Evolutionary conservation across 768 basidiomycete genomes (phyloP).

Genomic region (Mycena chlorophos): DNA sequence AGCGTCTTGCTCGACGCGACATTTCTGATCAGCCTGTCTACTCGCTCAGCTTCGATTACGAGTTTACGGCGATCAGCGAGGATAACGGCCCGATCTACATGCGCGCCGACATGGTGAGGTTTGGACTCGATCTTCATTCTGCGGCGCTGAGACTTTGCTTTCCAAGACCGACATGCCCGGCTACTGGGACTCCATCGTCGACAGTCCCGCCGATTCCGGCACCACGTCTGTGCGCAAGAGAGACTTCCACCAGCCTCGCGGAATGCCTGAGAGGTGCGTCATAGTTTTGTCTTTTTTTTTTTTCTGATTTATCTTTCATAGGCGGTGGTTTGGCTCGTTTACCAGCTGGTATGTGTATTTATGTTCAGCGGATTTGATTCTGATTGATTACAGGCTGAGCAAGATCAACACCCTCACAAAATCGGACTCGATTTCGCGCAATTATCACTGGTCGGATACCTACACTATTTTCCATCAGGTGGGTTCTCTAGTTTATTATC

Average conservation of each 20-base stretch:
- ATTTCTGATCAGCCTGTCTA: constrained; percentile 20
- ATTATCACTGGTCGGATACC: constrained; percentile 22
- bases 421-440: constrained; percentile 8
- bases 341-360: neutral
- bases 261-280: too few species aligned
- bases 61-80: constrained; percentile 19
- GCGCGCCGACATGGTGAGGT: constrained; percentile 13
- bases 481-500: too few species aligned
- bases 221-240: constrained; percentile 17
- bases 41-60: constrained; percentile 21
- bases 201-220: constrained; percentile 18
- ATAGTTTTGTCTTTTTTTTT: too few species aligned
- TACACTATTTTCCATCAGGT: too few species aligned
- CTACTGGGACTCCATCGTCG: constrained; percentile 19
- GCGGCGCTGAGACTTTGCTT: neutral
- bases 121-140: neutral
- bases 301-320: too few species aligned
- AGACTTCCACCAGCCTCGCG: constrained; percentile 26
- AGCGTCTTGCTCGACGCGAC: constrained; percentile 14
- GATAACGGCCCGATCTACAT: constrained; percentile 14
- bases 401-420: constrained; percentile 22
- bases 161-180: constrained; percentile 16
- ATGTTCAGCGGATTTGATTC: neutral
- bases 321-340: constrained; percentile 27
- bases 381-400: constrained; percentile 9